These are phyloP conservation scores for Pyrus hybrid DNA, from an alignment of 331 rosid species.

Conservation along the genomic window DNA sequence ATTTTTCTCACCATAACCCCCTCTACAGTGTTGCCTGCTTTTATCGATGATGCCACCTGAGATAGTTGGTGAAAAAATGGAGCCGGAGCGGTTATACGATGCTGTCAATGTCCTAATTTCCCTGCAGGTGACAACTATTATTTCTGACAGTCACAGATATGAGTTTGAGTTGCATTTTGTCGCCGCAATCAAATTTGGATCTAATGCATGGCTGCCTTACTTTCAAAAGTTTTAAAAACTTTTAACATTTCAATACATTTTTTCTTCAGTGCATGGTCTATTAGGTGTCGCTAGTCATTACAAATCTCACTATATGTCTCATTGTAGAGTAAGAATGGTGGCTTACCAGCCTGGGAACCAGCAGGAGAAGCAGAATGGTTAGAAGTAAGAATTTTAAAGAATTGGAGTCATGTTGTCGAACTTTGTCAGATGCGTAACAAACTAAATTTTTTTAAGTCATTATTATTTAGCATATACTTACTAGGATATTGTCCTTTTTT, in stretches of 20 bases:
- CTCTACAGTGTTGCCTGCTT: slow-evolving; percentile 16
- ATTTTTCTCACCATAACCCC: neutral
- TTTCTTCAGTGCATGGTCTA: neutral
- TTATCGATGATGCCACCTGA: slow-evolving; percentile 34
- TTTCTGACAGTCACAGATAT: neutral
- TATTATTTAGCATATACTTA: neutral
- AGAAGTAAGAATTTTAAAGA: slow-evolving; percentile 40
- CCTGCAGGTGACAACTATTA: slow-evolving; percentile 4
- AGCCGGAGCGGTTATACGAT: slow-evolving; percentile 31
- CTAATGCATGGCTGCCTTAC: too few relatives aligned
- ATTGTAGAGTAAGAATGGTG: too few relatives aligned
- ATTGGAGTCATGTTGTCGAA: neutral
- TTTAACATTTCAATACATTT: too few relatives aligned
- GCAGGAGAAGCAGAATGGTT: slow-evolving; percentile 62
- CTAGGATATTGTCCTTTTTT: neutral
- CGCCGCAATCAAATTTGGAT: neutral
- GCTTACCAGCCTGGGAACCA: slow-evolving; percentile 75
- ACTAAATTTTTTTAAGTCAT: neutral
- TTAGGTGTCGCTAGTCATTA: neutral
- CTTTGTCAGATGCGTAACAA: neutral
- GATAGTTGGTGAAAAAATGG: slow-evolving; percentile 28
- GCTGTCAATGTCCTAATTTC: slow-evolving; percentile 58
- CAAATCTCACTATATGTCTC: neutral
- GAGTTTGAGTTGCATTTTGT: neutral
- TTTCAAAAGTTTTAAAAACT: too few relatives aligned